Evolutionary conservation across 208 protist species (phyloP), one percentile per base, ranked within the genome.

Genomic region (Sergeia podlipaevii): DNA sequence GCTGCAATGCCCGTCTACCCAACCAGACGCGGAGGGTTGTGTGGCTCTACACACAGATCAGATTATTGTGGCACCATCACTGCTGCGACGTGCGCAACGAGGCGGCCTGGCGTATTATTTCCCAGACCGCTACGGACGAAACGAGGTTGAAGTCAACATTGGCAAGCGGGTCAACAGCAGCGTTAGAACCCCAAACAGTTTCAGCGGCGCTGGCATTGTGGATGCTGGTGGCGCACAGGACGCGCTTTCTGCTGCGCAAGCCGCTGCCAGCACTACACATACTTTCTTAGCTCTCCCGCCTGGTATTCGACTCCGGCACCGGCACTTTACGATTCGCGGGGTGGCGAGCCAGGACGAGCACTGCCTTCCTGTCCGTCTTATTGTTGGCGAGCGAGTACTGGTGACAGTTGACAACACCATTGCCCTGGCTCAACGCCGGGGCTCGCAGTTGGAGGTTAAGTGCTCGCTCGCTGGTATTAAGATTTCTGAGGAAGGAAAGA

Each of bases 21-120:
- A 74, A 34, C 56, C 68, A 8, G 87, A 95, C 42, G 46, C 58
- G 29, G 87, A 89, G n/a, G 76, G 67, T 24, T 95, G 83, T 50
- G 72, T 89, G 8, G 87, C 64, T n/a, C 51, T 95, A 36, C 87
- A 95, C 60, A 95, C 87, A 24, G 77, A 89, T 51, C 87, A 95
- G 63, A 61, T 95, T 29, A 53, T 84, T 26, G 43, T 95, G 13
- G 21, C 61, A 0, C 53, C 70, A 0, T 48, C 50, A 5, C 59
- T 89, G 17, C 38, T 95, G 10, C 60, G 45, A 30, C 47, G 65
- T n/a, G 76, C 71, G 2, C 78, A 87, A 43, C 66, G 66, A 30
- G 43, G 36, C 1, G 83, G 87, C 5, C 23, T 89, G 5, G 73
- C 71, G n/a, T 84, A 85, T 56, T 95, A 86, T 61, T 86, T 95